Evolutionary conservation across 2,329 filamentous ascomycete species (phyloP).

Genomic region (Aspergillus chevalieri): DNA sequence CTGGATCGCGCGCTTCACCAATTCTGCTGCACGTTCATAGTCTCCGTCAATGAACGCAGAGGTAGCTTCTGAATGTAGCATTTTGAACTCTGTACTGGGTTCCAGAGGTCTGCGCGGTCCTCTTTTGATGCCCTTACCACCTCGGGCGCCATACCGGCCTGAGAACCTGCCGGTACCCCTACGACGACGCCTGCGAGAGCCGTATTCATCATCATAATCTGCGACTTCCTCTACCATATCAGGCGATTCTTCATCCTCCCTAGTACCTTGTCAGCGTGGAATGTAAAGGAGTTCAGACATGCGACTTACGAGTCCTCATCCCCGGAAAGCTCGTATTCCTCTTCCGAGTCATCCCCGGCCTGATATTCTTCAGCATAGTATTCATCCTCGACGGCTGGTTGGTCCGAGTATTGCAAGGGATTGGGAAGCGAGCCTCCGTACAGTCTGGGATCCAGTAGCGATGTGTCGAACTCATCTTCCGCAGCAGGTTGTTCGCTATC

Average conservation of each 20-base stretch:
- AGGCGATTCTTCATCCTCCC: conserved; percentile 17
- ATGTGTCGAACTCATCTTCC: conserved; percentile 13
- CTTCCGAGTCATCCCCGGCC: conserved; percentile 11
- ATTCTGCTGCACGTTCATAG: conserved; percentile 38
- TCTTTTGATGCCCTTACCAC: conserved; percentile 41
- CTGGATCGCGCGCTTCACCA: conserved; percentile 46
- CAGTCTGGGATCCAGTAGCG: conserved; percentile 29
- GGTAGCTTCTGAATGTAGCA: conserved; percentile 42
- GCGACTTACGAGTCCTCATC: conserved; percentile 14
- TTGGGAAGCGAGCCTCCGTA: conserved; percentile 20
- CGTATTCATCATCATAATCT: conserved; percentile 19
- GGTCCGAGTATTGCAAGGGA: conserved; percentile 8
- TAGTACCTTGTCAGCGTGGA: conserved; percentile 9
- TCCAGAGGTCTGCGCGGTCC: conserved; percentile 43
- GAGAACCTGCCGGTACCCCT: conserved; percentile 28
- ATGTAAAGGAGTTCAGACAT: not conserved
- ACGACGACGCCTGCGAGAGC: conserved; percentile 22
- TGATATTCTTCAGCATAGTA: conserved; percentile 5
- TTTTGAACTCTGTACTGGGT: conserved; percentile 44
- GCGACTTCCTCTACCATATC: conserved; percentile 18
- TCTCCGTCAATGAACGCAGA: conserved; percentile 45
- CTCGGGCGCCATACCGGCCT: conserved; percentile 33
- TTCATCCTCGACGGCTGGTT: conserved; percentile 8
- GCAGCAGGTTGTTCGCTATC: conserved; percentile 10
- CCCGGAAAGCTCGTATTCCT: conserved; percentile 21